These are phyloP conservation scores for Botrytis aclada DNA, from an alignment of 2,329 filamentous ascomycete species.

Conservation along the genomic window DNA sequence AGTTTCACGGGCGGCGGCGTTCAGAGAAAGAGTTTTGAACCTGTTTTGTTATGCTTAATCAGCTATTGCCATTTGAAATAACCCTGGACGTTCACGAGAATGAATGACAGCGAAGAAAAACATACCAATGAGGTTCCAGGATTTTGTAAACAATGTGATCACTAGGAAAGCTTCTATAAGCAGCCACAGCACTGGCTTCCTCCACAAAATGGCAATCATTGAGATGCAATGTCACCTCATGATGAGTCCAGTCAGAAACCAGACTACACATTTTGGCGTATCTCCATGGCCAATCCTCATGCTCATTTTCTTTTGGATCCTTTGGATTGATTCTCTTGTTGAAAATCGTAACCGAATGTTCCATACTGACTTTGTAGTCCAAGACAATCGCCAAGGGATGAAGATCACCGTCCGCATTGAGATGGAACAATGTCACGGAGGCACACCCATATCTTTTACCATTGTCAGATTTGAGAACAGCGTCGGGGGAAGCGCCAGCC, in stretches of 20 bases:
- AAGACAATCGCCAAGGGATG: slow-evolving; percentile 49
- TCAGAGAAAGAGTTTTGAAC: slow-evolving; percentile 18
- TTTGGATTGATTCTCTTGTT: slow-evolving; percentile 43
- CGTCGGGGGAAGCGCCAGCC: slow-evolving; percentile 9
- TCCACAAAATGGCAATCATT: slow-evolving; percentile 21
- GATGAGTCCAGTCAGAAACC: slow-evolving; percentile 12
- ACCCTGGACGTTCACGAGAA: too few species aligned
- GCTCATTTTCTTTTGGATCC: slow-evolving; percentile 38
- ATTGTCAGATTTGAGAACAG: slow-evolving; percentile 21
- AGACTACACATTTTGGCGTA: slow-evolving; percentile 20
- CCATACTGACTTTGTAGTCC: slow-evolving; percentile 45
- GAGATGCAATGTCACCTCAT: slow-evolving; percentile 20
- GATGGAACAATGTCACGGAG: slow-evolving; percentile 44
- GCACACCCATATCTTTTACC: slow-evolving; percentile 37
- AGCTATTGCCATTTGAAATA: not conserved
- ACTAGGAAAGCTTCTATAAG: slow-evolving; percentile 17
- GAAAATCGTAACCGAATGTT: slow-evolving; percentile 48
- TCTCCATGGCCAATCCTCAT: slow-evolving; percentile 50
- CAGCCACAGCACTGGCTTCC: slow-evolving; percentile 18
- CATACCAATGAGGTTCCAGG: slow-evolving; percentile 20
- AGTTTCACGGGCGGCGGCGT: slow-evolving; percentile 10
- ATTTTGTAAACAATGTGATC: slow-evolving; percentile 20
- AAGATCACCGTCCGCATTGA: slow-evolving; percentile 45
- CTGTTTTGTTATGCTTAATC: not conserved
- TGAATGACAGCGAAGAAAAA: not conserved